Percentiles rank a stretch among this genome's conserved stretches.
Evolutionary conservation across 768 basidiomycete species (phyloP).

Genomic region (Boletellus emodensis): DNA sequence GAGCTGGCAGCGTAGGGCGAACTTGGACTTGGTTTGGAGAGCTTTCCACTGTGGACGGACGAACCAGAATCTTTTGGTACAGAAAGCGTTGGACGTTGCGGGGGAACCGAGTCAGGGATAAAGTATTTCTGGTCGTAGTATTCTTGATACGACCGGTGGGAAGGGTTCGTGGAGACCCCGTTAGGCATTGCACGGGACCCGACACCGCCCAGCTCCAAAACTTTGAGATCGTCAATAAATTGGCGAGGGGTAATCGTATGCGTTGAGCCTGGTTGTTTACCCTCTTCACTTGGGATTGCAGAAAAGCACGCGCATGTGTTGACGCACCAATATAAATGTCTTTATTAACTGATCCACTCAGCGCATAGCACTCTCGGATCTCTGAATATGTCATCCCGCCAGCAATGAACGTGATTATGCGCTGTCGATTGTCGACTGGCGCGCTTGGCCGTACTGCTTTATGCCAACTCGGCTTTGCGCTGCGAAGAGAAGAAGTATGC

Average conservation of each 20-base stretch:
- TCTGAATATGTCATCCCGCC: constrained; percentile 98
- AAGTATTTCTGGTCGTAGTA: constrained; percentile 80
- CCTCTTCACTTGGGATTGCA: constrained; percentile 26
- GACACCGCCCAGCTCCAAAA: constrained; percentile 81
- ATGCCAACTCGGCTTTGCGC: constrained; percentile 88
- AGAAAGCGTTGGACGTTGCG: constrained; percentile 22
- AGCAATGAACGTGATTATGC: constrained; percentile 85
- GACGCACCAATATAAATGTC: constrained; percentile 85
- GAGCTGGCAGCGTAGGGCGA: constrained; percentile 52
- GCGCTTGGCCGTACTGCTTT: constrained; percentile 58
- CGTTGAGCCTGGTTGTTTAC: constrained; percentile 66
- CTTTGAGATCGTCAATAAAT: constrained; percentile 84
- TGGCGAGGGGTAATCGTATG: constrained; percentile 78
- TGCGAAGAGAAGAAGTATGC: constrained; percentile 74
- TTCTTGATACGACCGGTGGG: constrained; percentile 59
- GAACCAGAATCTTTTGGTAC: constrained; percentile 26
- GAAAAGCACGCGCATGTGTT: constrained; percentile 36
- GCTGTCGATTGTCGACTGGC: constrained; percentile 57
- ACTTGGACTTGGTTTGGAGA: constrained; percentile 38
- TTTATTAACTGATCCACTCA: constrained; percentile 71
- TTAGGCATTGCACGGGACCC: constrained; percentile 73
- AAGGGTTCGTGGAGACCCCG: constrained; percentile 51
- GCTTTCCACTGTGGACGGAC: constrained; percentile 17
- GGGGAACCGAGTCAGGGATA: constrained; percentile 34
- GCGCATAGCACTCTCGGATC: constrained; percentile 80